These are phyloP conservation scores for Populus ilicifolia DNA, from an alignment of 345 rosid species.

Conservation along the genomic window DNA sequence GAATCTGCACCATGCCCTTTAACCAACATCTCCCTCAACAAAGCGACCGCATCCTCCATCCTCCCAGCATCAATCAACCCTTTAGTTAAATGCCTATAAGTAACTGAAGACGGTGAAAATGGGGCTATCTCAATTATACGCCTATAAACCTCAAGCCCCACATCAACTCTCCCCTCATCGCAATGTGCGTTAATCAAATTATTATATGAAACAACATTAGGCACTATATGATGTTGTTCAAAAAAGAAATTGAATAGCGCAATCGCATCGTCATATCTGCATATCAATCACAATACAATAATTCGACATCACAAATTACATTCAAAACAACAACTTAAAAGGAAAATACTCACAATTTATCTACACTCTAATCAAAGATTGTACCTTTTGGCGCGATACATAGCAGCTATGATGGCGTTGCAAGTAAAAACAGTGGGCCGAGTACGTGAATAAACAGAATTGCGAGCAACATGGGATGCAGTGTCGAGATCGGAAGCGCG, in stretches of 20 bases:
- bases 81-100: slow-evolving; percentile 89
- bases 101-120: slow-evolving; percentile 72
- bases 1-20: slow-evolving; percentile 98
- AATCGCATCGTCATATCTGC: slow-evolving; percentile 51
- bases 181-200: slow-evolving; percentile 85
- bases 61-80: slow-evolving; percentile 78
- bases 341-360: not conserved
- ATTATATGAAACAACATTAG: slow-evolving; percentile 90
- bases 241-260: slow-evolving; percentile 75
- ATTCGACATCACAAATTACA: not conserved
- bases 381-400: slow-evolving; percentile 82
- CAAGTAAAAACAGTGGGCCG: slow-evolving; percentile 98
- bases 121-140: slow-evolving; percentile 70
- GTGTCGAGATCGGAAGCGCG: slow-evolving; percentile 93
- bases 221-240: slow-evolving; percentile 71
- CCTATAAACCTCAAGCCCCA: slow-evolving; percentile 59
- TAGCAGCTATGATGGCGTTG: slow-evolving; percentile 90
- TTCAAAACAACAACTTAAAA: not conserved
- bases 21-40: slow-evolving; percentile 80
- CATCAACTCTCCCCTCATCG: slow-evolving; percentile 77
- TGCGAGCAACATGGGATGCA: slow-evolving; percentile 77
- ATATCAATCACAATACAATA: not conserved
- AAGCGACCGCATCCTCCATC: slow-evolving; percentile 69
- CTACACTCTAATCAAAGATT: too few relatives aligned
- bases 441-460: slow-evolving; percentile 56